Conservation (phyloP, 345 rosid genomes). For the Salix suchowensis region DNA sequence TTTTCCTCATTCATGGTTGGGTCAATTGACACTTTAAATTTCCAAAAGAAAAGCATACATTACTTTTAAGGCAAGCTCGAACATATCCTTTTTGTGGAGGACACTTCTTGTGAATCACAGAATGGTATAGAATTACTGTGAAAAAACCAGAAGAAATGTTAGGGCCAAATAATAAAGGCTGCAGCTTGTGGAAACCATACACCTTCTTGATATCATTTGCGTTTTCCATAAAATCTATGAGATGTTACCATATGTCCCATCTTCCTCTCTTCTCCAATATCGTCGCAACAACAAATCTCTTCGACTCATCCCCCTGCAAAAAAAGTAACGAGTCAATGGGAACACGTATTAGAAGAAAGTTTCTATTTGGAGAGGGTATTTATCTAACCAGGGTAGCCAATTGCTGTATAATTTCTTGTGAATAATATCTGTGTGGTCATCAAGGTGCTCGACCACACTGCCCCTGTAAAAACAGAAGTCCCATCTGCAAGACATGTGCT, state of each 20-base stretch:
- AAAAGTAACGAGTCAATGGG: not conserved
- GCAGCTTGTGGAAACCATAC: not conserved
- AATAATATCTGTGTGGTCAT: conserved; percentile 88
- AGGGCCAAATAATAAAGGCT: not conserved
- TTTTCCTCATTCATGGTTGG: not conserved
- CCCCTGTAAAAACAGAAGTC: conserved; percentile 75
- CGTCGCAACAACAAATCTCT: conserved; percentile 78
- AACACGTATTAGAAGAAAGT: not conserved
- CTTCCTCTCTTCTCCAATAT: conserved; percentile 95
- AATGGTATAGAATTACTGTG: conserved; percentile 83
- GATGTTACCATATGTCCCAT: conserved; percentile 82
- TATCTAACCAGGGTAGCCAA: conserved; percentile 74
- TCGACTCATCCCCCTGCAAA: conserved; percentile 63
- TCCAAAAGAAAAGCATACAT: conserved; percentile 33
- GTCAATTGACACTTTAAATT: conserved; percentile 6
- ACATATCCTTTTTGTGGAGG: conserved; percentile 67
- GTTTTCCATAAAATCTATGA: not conserved
- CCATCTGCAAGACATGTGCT: conserved; percentile 55
- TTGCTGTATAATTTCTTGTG: conserved; percentile 57
- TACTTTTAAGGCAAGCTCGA: conserved; percentile 91
- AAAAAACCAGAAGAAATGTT: conserved; percentile 17
- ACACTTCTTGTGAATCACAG: conserved; percentile 76
- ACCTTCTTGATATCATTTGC: not conserved
- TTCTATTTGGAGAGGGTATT: not conserved
- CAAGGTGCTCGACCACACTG: conserved; percentile 76